Evolutionary conservation across 2,329 filamentous ascomycete genomes (phyloP).

Genomic region (Fusarium sp.): DNA sequence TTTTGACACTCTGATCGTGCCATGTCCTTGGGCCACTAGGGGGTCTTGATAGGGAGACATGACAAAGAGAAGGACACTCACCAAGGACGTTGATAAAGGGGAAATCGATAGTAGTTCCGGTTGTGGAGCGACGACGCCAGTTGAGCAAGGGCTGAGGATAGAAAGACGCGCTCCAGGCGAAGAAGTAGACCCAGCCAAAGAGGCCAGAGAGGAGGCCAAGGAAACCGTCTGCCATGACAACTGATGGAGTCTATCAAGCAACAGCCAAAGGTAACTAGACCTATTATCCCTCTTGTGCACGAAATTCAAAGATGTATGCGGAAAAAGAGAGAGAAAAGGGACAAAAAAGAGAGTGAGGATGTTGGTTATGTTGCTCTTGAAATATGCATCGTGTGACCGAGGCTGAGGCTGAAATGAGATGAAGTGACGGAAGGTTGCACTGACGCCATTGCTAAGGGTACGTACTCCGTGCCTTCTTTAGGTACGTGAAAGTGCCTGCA

Average conservation of each 20-base stretch:
- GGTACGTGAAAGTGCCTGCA: conserved; percentile 10
- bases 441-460: conserved; percentile 32
- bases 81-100: conserved; percentile 78
- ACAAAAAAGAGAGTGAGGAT: conserved; percentile 1
- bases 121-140: conserved; percentile 79
- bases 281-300: no score
- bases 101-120: conserved; percentile 89
- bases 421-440: conserved; percentile 14
- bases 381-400: conserved; percentile 28
- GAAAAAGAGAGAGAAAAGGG: neutral
- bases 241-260: neutral
- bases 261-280: no score
- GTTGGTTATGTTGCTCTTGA: conserved; percentile 4
- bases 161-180: conserved; percentile 88
- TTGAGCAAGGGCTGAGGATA: conserved; percentile 92
- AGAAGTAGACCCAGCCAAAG: conserved; percentile 81
- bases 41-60: conserved; percentile 13
- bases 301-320: no score
- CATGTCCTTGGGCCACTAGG: neutral
- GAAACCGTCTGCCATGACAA: conserved; percentile 51
- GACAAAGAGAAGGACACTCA: conserved; percentile 48
- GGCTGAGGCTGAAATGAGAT: neutral
- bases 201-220: conserved; percentile 66
- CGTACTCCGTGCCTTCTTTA: conserved; percentile 20
- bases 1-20: conserved; percentile 26